Percentiles rank a stretch among this genome's conserved stretches.
Conservation (phyloP, 176 grass and related monocot species). For the Oryza glaberrima region DNA sequence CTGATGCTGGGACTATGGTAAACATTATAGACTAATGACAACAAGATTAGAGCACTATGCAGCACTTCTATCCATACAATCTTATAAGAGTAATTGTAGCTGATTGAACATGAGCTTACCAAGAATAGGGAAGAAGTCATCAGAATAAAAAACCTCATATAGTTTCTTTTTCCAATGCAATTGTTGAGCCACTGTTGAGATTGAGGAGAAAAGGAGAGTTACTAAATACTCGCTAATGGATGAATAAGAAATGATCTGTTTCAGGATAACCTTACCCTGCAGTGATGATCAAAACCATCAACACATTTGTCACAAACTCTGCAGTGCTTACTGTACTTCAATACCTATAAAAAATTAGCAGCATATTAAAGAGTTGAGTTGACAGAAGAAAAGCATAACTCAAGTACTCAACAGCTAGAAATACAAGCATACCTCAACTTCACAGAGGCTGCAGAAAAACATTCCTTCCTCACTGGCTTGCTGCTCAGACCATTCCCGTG, state of each 20-base stretch:
- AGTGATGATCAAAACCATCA: slow-evolving; percentile 99
- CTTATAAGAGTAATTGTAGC: slow-evolving; percentile 3
- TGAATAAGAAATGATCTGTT: slow-evolving; percentile 30
- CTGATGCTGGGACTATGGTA: slow-evolving; percentile 4
- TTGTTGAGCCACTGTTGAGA: slow-evolving; percentile 93
- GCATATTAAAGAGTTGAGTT: slow-evolving; percentile 11
- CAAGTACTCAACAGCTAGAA: background rate
- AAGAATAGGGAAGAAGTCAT: slow-evolving; percentile 85
- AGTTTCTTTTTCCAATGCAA: slow-evolving; percentile 97
- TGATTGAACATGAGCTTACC: slow-evolving; percentile 68
- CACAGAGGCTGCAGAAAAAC: slow-evolving; percentile 98
- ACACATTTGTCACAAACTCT: slow-evolving; percentile 99
- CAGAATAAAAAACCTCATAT: slow-evolving; percentile 90
- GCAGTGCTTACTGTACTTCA: slow-evolving; percentile 98
- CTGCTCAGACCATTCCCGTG: slow-evolving; percentile 76
- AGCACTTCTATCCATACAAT: slow-evolving; percentile 28
- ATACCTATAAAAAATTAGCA: slow-evolving; percentile 56
- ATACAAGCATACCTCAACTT: slow-evolving; percentile 74
- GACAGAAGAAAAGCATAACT: slow-evolving; percentile 11
- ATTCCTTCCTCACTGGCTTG: slow-evolving; percentile 86
- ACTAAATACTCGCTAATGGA: slow-evolving; percentile 10
- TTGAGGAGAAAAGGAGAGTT: slow-evolving; percentile 24
- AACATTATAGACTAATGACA: background rate
- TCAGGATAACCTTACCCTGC: slow-evolving; percentile 65
- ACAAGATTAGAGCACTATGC: background rate